Evolutionary conservation across 2,329 filamentous ascomycete genomes (phyloP), one percentile per base, ranked within the genome.

Genomic region (Arthrinium puccinioides): DNA sequence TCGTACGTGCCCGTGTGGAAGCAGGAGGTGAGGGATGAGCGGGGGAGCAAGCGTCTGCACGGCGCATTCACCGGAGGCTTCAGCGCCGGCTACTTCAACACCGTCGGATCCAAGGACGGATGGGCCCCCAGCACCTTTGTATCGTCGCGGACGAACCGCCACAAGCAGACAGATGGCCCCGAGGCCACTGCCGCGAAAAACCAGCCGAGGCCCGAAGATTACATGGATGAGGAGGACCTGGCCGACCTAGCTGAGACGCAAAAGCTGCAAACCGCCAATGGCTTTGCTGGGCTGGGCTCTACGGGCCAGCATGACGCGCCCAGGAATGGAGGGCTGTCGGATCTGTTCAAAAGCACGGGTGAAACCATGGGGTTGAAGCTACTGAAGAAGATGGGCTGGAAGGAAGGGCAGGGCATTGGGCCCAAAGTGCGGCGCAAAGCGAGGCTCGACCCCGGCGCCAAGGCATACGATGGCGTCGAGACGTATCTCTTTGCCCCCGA

Each of bases 71-170:
- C 88, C 2, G 92, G 92, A 50, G 92, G 92, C 21, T 98, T 85
- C 67, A 96, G 88, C 67, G 92, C 92, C 67, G 92, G 92, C 49
- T 96, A 97, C 64, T 97, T 92, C 66, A 98, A 98, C 59, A 95
- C 89, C 5, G 92, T 97, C 49, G 92, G 92, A 37, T 96, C 90
- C 39, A 97, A 97, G 62, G 90, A 98, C 70, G 92, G 92, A 66
- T 98, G 90, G 90, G 82, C 87, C 1, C 92, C 92, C 2, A 81
- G 87, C 16, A 84, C 86, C 0, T 98, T 97, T 59, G 82, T 94
- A 9, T 97, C 90, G 6, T 96, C 89, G 36, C 84, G 92, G 18
- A 67, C 76, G 26, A 87, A 86, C 52, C 84, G 88, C 39, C 79
- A 74, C 46, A 86, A 85, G 54, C 76, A 84, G 65, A 70, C 67